A percentile compares a stretch with the other conserved stretches of the same genome.
Conservation (phyloP, 2,329 filamentous ascomycete genomes). For the Nakataea oryzae region DNA sequence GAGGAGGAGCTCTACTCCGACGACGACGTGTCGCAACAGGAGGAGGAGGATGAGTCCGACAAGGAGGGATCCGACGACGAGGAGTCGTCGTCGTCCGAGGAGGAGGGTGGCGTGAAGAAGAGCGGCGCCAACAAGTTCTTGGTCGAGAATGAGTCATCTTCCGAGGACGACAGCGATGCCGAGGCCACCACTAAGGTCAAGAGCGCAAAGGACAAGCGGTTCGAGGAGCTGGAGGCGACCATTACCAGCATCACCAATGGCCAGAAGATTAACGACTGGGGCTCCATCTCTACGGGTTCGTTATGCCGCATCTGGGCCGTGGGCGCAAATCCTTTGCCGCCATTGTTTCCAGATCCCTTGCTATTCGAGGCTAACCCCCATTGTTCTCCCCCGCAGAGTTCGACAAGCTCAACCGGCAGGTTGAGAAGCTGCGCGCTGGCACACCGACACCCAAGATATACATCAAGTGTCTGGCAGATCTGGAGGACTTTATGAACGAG, state of each 20-base stretch:
- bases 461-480: constrained; percentile 83
- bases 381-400: constrained; percentile 51
- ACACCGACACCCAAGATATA: constrained; percentile 82
- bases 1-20: constrained; percentile 91
- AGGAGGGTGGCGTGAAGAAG: constrained; percentile 53
- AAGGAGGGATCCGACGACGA: constrained; percentile 37
- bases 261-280: constrained; percentile 96
- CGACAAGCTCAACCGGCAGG: constrained; percentile 86
- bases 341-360: not conserved
- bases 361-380: constrained; percentile 6
- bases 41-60: constrained; percentile 37
- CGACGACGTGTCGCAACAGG: constrained; percentile 51
- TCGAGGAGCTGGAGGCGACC: constrained; percentile 84
- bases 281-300: constrained; percentile 78
- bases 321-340: not conserved
- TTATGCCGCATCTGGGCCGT: constrained; percentile 2
- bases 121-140: constrained; percentile 77
- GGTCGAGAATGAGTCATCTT: constrained; percentile 52
- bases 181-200: constrained; percentile 81
- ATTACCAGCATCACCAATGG: constrained; percentile 92
- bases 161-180: constrained; percentile 76
- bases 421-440: constrained; percentile 59
- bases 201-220: constrained; percentile 95
- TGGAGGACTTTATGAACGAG: constrained; percentile 93
- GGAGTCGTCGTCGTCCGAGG: constrained; percentile 45